Evolutionary conservation across 108 stramenopile genomes (phyloP).

Genomic region (Nannochloropsis salina): DNA sequence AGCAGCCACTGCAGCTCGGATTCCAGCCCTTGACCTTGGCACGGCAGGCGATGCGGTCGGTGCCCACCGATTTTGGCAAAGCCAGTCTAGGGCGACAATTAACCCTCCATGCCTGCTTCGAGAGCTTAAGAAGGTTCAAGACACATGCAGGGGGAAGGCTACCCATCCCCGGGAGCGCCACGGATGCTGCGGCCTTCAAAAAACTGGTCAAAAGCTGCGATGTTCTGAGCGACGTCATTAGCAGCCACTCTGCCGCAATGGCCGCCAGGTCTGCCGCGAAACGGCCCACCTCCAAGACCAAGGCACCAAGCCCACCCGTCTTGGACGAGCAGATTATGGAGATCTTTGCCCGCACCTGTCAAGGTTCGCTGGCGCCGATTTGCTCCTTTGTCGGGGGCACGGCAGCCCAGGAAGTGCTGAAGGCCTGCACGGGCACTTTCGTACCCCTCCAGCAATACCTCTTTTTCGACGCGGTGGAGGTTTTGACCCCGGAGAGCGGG

Average conservation of each 20-base stretch:
- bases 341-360: background rate
- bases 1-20: constrained; percentile 20
- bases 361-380: constrained; percentile 81
- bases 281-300: background rate
- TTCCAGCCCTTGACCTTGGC: background rate
- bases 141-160: constrained; percentile 48
- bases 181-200: constrained; percentile 35
- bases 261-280: background rate
- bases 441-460: constrained; percentile 87
- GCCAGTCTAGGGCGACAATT: constrained; percentile 26
- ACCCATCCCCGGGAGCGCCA: constrained; percentile 70
- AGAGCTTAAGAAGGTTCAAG: constrained; percentile 63
- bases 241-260: background rate
- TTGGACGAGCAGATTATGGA: constrained; percentile 14
- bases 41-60: background rate
- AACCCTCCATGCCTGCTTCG: constrained; percentile 70
- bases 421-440: constrained; percentile 96
- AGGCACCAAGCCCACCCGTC: background rate
- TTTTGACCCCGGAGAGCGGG: background rate
- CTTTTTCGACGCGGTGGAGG: constrained; percentile 91
- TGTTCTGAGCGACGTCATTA: background rate
- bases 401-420: constrained; percentile 97
- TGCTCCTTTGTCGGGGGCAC: constrained; percentile 89
- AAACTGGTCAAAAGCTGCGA: constrained; percentile 23
- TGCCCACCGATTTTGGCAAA: constrained; percentile 19